Evolutionary conservation across 345 rosid genomes (phyloP).

Genomic region (Euphorbia tirucalli): DNA sequence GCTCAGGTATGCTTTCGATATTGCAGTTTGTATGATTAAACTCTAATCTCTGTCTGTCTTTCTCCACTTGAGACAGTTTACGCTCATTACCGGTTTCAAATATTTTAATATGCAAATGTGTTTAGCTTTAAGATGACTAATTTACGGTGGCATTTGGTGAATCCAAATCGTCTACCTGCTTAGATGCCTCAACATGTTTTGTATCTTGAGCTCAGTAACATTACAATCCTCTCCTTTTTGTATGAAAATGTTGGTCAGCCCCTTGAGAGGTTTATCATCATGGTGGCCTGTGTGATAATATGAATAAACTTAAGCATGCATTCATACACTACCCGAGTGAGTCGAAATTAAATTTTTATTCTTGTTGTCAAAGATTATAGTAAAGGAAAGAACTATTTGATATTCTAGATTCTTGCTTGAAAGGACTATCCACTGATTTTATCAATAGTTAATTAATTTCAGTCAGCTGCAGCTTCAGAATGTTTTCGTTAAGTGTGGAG

Average conservation of each 20-base stretch:
- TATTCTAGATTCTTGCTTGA: background rate
- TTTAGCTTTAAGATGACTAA: background rate
- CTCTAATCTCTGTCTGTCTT: background rate
- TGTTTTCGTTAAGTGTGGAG: background rate
- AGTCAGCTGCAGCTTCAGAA: background rate
- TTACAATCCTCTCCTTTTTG: no score
- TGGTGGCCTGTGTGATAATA: background rate
- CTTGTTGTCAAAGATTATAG: background rate
- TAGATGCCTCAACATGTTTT: background rate
- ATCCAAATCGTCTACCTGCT: background rate
- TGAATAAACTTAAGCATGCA: background rate
- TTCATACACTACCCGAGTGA: background rate
- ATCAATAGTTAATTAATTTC: background rate
- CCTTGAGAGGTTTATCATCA: background rate
- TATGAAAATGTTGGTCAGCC: background rate
- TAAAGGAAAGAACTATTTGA: background rate
- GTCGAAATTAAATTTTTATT: background rate
- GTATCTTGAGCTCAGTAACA: background rate
- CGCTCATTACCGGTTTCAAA: background rate
- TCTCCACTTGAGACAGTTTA: background rate
- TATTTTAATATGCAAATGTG: background rate
- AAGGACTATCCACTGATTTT: background rate
- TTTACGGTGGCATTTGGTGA: background rate
- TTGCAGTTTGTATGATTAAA: conserved; percentile 1
- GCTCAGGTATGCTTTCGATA: conserved; percentile 45